Evolutionary conservation across 106 monocot species (phyloP), one percentile per base, ranked within the genome.

Genomic region (Apostasia shenzhenica): DNA sequence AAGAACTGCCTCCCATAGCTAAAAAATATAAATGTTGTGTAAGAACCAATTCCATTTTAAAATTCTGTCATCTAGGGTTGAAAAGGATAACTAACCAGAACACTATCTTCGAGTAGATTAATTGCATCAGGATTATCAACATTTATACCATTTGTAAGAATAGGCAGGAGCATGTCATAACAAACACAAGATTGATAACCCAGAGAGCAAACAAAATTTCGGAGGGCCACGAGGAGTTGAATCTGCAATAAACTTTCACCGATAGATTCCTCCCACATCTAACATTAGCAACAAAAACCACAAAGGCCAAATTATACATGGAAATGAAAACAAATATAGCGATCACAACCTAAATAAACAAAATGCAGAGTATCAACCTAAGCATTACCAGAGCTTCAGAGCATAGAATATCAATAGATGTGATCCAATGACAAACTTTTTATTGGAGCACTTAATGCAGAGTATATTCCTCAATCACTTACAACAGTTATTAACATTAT

Each of bases 1-100:
- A 73, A 97, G 89, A 8, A 85, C 87, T 37, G 92, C 76, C 81
- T 97, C 97, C 97, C 92, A 97, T 57, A 97, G 81, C 97, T 97
- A 89, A 83, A 45, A 64, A 67, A 50, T 52, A 51, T 70, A 66
- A 68, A 62, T 26, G 26, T 26, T 26, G 8, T 43, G 48, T 5
- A 13, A 53, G 6, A 8, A 61, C 54, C 54, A 60, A 57, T 14
- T 71, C 26, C 26, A 46, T 44, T 9, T 42, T 56, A n/a, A 47
- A 46, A 65, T 65, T 65, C 49, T 14, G 48, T 37, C n/a, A 65
- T 49, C 38, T 53, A 45, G 48, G 53, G 6, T 40, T 14, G 6
- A 64, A 52, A 69, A 76, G 7, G 57, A 77, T 41, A 57, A 86
- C 88, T 84, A 70, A 97, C 97, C 97, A 87, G 74, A 11, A 97